Evolutionary conservation across 1,139 yeast species (phyloP).

Genomic region (Geotrichum cucujoidarum): DNA sequence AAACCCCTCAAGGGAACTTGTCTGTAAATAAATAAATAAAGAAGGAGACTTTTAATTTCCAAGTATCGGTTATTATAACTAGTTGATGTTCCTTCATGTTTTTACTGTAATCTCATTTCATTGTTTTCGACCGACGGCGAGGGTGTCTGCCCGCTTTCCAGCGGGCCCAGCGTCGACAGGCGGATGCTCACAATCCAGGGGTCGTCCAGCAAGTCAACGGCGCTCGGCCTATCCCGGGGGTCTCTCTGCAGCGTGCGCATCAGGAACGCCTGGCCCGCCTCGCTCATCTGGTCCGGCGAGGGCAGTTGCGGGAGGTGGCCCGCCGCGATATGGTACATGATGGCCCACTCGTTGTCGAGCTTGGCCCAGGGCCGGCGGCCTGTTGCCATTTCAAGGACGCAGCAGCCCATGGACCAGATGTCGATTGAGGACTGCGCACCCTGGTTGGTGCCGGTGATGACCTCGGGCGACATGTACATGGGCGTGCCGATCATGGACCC

Average conservation of each 20-base stretch:
- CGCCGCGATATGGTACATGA: slow-evolving; percentile 96
- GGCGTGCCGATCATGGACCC: slow-evolving; percentile 87
- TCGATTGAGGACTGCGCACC: slow-evolving; percentile 66
- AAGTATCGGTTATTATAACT: no score
- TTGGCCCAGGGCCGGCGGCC: slow-evolving; percentile 62
- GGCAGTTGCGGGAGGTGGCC: slow-evolving; percentile 91
- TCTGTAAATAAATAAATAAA: no score
- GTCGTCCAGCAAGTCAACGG: slow-evolving; percentile 77
- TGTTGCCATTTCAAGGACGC: slow-evolving; percentile 83
- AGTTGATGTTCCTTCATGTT: no score
- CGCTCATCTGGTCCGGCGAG: slow-evolving; percentile 67
- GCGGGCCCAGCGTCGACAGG: slow-evolving; percentile 14
- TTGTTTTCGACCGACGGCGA: neutral
- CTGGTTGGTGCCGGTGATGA: slow-evolving; percentile 69
- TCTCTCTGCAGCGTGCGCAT: slow-evolving; percentile 76
- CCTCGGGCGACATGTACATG: slow-evolving; percentile 98
- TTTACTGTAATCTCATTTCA: no score
- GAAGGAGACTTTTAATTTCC: no score
- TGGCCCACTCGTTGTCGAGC: slow-evolving; percentile 95
- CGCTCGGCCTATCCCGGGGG: slow-evolving; percentile 73
- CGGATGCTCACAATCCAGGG: slow-evolving; percentile 57
- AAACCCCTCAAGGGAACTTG: no score
- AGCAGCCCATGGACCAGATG: slow-evolving; percentile 80
- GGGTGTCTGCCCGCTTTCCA: slow-evolving; percentile 3
- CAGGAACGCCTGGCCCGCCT: slow-evolving; percentile 65